Base-by-base conservation (phyloP, 345 rosid genomes). In the Triadica sebifera region DNA sequence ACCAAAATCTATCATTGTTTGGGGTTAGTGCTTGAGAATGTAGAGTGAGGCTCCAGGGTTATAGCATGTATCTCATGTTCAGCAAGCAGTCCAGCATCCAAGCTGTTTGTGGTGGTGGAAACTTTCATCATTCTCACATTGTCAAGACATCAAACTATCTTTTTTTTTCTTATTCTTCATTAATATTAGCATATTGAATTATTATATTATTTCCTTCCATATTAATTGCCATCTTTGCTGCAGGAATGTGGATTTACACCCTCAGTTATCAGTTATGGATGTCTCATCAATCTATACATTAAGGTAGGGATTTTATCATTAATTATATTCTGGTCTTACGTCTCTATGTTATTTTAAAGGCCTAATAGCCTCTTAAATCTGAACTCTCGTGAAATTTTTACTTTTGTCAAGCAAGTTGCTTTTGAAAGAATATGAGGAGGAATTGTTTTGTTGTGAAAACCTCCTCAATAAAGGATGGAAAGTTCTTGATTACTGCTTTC, bases 221-320 rank as follows among this genome's bases (percentile, higher is more conserved):
- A 37, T 56, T 72, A 70, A 65, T 57, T 51, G 16, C 63, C 71
- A 13, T 69, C 20, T 60, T 68, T 80, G 68, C 39, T 82, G 47
- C 70, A 93, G 98, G 97, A 95, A 90, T 91, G 93, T 75, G 98
- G 99, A 77, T 89, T 91, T 83, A 70, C 87, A 59, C 98, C 96
- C 72, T 84, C 98, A 51, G 85, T 95, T 75, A 85, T 95, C 80
- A 95, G 89, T 69, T 93, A 87, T 83, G 99, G 99, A 47, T 91
- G 99, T 74, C 90, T 95, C 80, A 87, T 95, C 57, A 95, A 93
- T 85, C 90, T 92, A 64, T 91, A 86, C 75, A 81, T 81, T 7
- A 95, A 92, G 98, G 98, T 87, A 84, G 78, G 74, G 15, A 19
- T 62, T 60, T 58, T 41, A 58, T 50, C 5, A 15, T 37, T 72